These are phyloP conservation scores for Clavispora santaluciae DNA, from an alignment of 805 yeast genomes.

Conservation along the genomic window DNA sequence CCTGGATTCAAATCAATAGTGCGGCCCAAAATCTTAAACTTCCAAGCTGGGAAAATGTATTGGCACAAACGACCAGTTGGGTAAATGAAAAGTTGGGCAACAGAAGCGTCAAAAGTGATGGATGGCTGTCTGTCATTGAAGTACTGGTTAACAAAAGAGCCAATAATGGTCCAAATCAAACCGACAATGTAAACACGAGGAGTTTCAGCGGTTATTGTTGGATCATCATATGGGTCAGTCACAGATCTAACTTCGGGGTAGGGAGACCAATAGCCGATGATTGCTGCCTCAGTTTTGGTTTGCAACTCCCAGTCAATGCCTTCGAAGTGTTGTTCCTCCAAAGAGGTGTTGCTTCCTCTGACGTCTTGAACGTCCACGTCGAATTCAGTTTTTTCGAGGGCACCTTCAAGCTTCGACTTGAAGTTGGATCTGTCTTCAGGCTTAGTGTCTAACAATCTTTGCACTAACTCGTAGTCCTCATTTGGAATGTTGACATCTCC, in stretches of 20 bases:
- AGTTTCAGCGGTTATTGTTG: conserved; percentile 32
- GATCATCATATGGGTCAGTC: conserved; percentile 37
- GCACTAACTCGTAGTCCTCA: conserved; percentile 31
- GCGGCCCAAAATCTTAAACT: conserved; percentile 28
- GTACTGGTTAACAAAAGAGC: conserved; percentile 14
- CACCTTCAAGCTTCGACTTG: background rate
- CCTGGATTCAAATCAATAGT: conserved; percentile 50
- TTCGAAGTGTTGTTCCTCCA: background rate
- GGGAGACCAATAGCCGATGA: conserved; percentile 37
- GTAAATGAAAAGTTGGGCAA: conserved; percentile 16
- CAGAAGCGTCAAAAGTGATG: conserved; percentile 11
- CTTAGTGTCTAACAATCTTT: conserved; percentile 10
- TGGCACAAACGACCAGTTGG: conserved; percentile 34
- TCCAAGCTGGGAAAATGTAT: conserved; percentile 39
- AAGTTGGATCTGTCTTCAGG: background rate
- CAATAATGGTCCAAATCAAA: conserved; percentile 27
- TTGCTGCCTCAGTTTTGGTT: conserved; percentile 32
- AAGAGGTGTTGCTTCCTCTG: background rate
- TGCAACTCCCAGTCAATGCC: conserved; percentile 27
- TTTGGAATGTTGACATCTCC: conserved; percentile 46
- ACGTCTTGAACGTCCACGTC: background rate
- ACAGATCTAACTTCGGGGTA: conserved; percentile 39
- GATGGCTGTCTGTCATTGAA: conserved; percentile 15
- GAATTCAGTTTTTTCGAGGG: background rate
- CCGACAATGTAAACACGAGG: conserved; percentile 25